Base-by-base conservation (phyloP, 2,329 filamentous ascomycete species). In the Clarireedia hainanense region DNA sequence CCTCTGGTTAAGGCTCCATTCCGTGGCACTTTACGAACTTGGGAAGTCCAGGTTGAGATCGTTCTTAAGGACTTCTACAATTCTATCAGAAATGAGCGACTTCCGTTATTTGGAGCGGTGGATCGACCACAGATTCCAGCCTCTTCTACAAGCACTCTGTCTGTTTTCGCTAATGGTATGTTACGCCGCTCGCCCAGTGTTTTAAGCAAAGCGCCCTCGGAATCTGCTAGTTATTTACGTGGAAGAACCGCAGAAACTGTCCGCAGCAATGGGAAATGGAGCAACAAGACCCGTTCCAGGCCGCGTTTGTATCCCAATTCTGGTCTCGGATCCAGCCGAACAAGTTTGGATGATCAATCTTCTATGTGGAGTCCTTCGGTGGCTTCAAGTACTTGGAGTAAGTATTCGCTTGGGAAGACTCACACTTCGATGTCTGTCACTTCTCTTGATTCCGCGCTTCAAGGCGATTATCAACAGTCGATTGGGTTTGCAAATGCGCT, bases 401-500 rank as follows among this genome's bases (percentile, higher is more conserved):
- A 89, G 65, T 89, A 94, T 67, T 97, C 92, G 0, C 79, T 95
- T 58, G 90, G 91, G 34, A 90, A 95, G 68, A 95, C 91, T 0
- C 85, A 95, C 60, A 91, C 90, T 0, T 92, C 91, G 3, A 88
- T 94, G 76, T 96, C 91, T 4, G 88, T 96, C 65, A 90, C 96
- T 68, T 96, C 91, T 1, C 85, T 97, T 64, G 86, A 85, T 20
- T 91, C 89, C 1, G 80, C 84, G 36, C 86, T 86, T 70, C 81
- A 85, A 47, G 84, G 83, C 43, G 91, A 95, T 65, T 96, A 92
- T 70, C 91, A 96, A 71, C 91, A 96, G 72, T 95, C 91, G 0
- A 96, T 99, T 67, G 94, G 94, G 0, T 99, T 99, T 68, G 94
- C 94, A 54, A 97, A 96, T 69, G 94, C 94, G 4, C 78, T 99